Evolutionary conservation across 306 rosid species (phyloP), one percentile per base, ranked within the genome.

Genomic region (Ormosia emarginata): DNA sequence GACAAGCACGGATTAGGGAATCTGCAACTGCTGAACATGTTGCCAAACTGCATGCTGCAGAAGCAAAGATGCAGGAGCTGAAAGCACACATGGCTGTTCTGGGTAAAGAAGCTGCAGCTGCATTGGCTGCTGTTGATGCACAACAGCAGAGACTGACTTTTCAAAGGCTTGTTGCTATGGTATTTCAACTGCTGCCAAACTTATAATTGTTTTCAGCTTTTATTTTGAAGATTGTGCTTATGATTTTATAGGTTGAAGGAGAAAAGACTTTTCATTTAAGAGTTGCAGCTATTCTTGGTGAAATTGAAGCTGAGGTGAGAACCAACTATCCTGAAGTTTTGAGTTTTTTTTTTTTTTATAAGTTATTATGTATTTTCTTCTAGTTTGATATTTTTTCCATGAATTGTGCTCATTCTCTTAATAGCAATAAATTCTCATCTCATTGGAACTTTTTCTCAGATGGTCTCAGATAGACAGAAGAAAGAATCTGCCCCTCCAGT

Each of bases 131-230:
- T 74, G 98, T 95, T 32, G 98, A 91, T 68, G 89, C 96, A 67
- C 99, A 95, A 77, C 97, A 96, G 83, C 97, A 92, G 85, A 91
- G 99, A 87, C 90, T 96, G 81, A 91, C 99, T 72, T 96, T 96
- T 78, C 99, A 95, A 90, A 93, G 99, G 88, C 99, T 96, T 82
- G 97, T 94, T 84, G 85, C 98, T n/a, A 82, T 93, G 99, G 99
- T 96, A 87, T 81, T 85, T 75, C 63, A 67, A 52, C 58, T 40
- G 43, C n/a, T 62, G 55, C 85, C 43, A 56, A 83, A 59, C 53
- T 24, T 36, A 57, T 50, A 11, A 57, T 58, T 69, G 12, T 79
- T 83, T 75, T 79, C 37, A 32, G 73, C 49, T 77, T 75, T 80
- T 32, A 32, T 84, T 64, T 55, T 75, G 5, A 56, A 61, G 59